Base-by-base conservation (phyloP, 352 stramenopile species). In the Globisporangium radiosum region DNA sequence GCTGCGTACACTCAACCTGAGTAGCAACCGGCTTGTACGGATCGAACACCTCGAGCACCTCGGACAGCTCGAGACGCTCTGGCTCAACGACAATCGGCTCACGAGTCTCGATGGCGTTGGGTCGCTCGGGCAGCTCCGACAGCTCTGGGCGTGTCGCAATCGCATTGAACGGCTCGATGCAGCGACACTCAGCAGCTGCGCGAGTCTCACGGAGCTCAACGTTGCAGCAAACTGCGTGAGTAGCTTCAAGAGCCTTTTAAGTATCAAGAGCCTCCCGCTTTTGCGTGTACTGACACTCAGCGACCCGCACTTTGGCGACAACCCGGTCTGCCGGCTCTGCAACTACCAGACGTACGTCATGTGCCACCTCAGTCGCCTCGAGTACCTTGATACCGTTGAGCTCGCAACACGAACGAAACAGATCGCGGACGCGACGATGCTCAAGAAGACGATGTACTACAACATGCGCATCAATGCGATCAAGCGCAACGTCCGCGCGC, bases 381-480 rank as follows among this genome's bases (percentile, higher is more conserved):
- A 60, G 15, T 86, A 70, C 42, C 64, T 95, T 33, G 87, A 96
- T 57, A 91, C 83, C 7, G 59, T 87, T 15, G 79, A 94, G 56
- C 54, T 97, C 3, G 87, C 75, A 13, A 55, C 79, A 7, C 73
- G 87, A 3, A 92, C 83, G 55, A 96, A 96, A 56, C 78, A 92
- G 62, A 85, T 96, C 54, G 88, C 90, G 1, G 86, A 97, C 37
- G 77, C 85, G 9, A 97, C 91, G 0, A 96, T 96, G 81, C 81
- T 96, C 59, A 97, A 97, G 70, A 97, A 97, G 73, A 93, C 88
- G 60, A 97, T 97, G 85, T 97, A 97, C 73, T 97, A 97, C 70
- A 97, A 97, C 72, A 97, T 97, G 88, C 80, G 88, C 9, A 97
- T 95, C 57, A 94, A 96, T 39, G 81, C 78, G 8, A 91, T 97